Evolutionary conservation across 2,329 filamentous ascomycete species (phyloP).

Genomic region (Stromatinia cepivora): DNA sequence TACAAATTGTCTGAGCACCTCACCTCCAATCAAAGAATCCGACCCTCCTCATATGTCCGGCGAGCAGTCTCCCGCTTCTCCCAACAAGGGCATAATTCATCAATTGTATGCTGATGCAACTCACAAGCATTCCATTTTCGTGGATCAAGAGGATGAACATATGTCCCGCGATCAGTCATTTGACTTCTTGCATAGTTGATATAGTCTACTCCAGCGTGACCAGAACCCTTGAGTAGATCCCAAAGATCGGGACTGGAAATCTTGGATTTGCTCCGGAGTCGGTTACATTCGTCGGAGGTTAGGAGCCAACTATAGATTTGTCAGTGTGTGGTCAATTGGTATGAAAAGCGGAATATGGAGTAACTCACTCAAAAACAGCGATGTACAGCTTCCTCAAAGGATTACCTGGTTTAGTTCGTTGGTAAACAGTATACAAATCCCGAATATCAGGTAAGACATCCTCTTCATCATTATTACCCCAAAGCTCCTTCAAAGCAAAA

Average conservation of each 20-base stretch:
- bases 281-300: neutral
- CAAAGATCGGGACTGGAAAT: neutral
- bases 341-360: neutral
- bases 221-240: neutral
- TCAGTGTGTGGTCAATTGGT: neutral
- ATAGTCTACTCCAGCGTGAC: neutral
- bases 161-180: neutral
- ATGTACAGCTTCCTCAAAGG: conserved; percentile 8
- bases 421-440: neutral
- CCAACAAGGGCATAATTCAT: neutral
- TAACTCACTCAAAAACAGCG: neutral
- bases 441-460: neutral
- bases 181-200: conserved; percentile 2
- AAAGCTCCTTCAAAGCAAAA: neutral
- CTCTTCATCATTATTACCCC: neutral
- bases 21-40: too few relatives aligned
- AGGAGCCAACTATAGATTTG: neutral
- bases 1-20: too few relatives aligned
- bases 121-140: neutral
- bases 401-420: neutral
- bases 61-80: neutral
- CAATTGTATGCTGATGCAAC: neutral
- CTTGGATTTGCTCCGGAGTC: neutral
- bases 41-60: too few relatives aligned
- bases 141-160: neutral